Percentiles rank a stretch among this genome's conserved stretches.
phyloP scores from a whole-genome alignment of 2,329 filamentous ascomycete species.

The Grosmannia clavigera region DNA sequence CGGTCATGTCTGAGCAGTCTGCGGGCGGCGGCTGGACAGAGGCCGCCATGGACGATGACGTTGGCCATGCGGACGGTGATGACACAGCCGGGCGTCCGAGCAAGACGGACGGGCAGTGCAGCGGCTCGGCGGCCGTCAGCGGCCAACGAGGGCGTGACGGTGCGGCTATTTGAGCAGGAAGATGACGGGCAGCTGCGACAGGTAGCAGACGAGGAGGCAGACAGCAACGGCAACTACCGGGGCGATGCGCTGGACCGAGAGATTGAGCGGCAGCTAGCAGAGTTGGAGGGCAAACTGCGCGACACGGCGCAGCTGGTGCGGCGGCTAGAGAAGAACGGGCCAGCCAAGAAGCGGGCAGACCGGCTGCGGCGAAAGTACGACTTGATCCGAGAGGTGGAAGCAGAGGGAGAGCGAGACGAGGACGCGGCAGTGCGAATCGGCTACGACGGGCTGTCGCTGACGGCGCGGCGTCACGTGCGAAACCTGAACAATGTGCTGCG shows the following conservation, averaged over 20 bases:
- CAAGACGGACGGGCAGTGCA: background rate
- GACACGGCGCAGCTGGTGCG: constrained; percentile 16
- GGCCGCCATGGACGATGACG: background rate
- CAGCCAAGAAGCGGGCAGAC: constrained; percentile 4
- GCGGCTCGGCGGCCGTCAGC: background rate
- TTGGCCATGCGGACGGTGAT: background rate
- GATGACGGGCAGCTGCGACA: constrained; percentile 24
- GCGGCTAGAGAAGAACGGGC: constrained; percentile 12
- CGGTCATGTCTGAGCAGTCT: constrained; percentile 13
- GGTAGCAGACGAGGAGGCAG: constrained; percentile 22
- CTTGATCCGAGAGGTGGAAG: constrained; percentile 7
- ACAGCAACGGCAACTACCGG: constrained; percentile 23
- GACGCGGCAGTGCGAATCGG: constrained; percentile 5
- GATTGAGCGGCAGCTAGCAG: constrained; percentile 24
- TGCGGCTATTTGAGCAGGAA: constrained; percentile 38
- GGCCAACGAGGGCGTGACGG: constrained; percentile 13
- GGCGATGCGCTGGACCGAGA: constrained; percentile 23
- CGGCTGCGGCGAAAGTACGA: constrained; percentile 7
- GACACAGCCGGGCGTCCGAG: background rate
- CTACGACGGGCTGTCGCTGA: constrained; percentile 13
- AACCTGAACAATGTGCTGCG: constrained; percentile 19
- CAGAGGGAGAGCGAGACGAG: background rate
- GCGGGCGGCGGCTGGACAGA: background rate
- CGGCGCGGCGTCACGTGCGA: constrained; percentile 13
- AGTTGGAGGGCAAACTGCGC: constrained; percentile 21